Base-by-base conservation (phyloP, 805 yeast species). In the Cephaloascus fragrans region DNA sequence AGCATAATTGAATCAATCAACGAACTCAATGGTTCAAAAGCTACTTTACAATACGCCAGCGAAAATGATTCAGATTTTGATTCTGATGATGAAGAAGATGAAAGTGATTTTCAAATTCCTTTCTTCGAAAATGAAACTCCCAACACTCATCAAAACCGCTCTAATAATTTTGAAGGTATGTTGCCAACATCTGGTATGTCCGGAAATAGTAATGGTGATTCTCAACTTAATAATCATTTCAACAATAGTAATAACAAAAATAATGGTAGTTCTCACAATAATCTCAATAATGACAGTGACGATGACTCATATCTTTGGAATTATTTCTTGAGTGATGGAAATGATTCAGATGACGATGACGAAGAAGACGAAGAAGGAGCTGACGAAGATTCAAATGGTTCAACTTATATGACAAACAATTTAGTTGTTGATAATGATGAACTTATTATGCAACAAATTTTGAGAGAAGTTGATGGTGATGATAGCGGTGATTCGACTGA, bases 401-500 rank as follows among this genome's bases (percentile, higher is more conserved):
- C 15, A 9, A 10, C 9, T 26, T 26, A 26, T 26, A 9, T 14
- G 14, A 26, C 29, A 26, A 26, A 9, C 14, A 26, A n/a, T n/a
- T n/a, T n/a, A n/a, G n/a, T 26, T 14, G 14, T 26, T 14, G 29
- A 26, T 26, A 26, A 26, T 26, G 29, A 26, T 26, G 29, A 26
- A 14, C 9, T 26, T 14, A 26, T 26, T 14, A 26, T 26, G 29
- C 29, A 26, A 26, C 29, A 26, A 14, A 26, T 26, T 26, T 26
- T 26, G 29, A 26, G 14, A 14, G n/a, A 73, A 6, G 52, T 53
- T 16, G 66, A 57, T 26, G 48, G 45, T 29, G 40, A 41, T n/a
- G 75, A 73, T 40, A 81, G 83, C 47, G 95, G 93, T 34, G 96
- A 89, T 49, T 85, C 95, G 14, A 93, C 98, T 0, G 98, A 90